phyloP scores from a whole-genome alignment of 768 basidiomycete genomes.

The Roridomyces roridus region DNA sequence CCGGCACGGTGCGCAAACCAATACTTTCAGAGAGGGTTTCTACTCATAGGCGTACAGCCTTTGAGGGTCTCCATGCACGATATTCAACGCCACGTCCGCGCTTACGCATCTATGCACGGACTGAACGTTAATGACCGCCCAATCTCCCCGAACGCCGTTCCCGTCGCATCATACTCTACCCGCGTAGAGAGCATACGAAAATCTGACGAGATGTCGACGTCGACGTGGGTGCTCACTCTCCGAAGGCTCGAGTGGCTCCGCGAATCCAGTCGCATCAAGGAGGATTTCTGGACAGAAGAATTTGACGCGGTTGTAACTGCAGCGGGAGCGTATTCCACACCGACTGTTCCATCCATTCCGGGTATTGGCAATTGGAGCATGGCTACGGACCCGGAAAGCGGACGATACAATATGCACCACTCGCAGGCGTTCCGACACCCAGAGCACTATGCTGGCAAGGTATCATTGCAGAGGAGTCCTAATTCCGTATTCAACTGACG shows the following conservation, averaged over 20 bases:
- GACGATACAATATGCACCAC: slow-evolving; percentile 28
- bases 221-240: slow-evolving; percentile 27
- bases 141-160: slow-evolving; percentile 8
- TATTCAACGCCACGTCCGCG: slow-evolving; percentile 32
- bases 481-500: too few relatives aligned
- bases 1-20: slow-evolving; percentile 14
- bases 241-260: slow-evolving; percentile 21
- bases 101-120: slow-evolving; percentile 36
- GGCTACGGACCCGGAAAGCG: slow-evolving; percentile 13
- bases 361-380: slow-evolving; percentile 35
- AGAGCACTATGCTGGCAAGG: slow-evolving; percentile 34
- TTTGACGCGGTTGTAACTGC: slow-evolving; percentile 42
- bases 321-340: slow-evolving; percentile 33
- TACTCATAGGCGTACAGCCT: slow-evolving; percentile 3
- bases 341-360: slow-evolving; percentile 34
- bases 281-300: slow-evolving; percentile 31
- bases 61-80: slow-evolving; percentile 24
- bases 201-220: slow-evolving; percentile 15
- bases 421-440: slow-evolving; percentile 37
- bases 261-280: slow-evolving; percentile 22
- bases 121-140: slow-evolving; percentile 35
- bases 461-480: too few relatives aligned
- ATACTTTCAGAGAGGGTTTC: too few relatives aligned
- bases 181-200: slow-evolving; percentile 43
- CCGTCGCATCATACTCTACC: slow-evolving; percentile 37